These are phyloP conservation scores for Fistulina hepatica DNA, from an alignment of 1,284 basidiomycete genomes.

Conservation along the genomic window DNA sequence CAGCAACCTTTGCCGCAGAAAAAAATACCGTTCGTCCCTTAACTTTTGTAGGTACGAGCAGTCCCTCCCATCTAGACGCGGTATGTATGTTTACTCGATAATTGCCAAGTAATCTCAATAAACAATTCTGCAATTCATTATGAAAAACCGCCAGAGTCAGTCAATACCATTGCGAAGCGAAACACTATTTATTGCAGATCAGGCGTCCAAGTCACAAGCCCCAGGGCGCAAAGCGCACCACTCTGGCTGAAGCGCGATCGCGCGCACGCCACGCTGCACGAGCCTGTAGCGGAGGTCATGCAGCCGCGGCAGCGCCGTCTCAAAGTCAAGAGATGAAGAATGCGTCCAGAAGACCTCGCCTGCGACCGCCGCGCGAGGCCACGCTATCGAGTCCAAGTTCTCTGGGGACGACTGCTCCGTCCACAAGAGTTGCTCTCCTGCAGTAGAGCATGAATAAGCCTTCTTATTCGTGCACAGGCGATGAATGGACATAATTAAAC, in stretches of 20 bases:
- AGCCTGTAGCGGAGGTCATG: constrained; percentile 68
- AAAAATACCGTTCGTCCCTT: too few species aligned
- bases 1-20: too few species aligned
- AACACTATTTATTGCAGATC: too few species aligned
- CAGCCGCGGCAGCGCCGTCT: constrained; percentile 60
- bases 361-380: constrained; percentile 71
- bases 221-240: constrained; percentile 75
- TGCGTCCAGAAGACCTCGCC: constrained; percentile 76
- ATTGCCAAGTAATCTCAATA: too few species aligned
- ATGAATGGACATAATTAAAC: constrained; percentile 12
- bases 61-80: too few species aligned
- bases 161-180: too few species aligned
- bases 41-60: too few species aligned
- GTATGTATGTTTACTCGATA: too few species aligned
- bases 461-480: background rate
- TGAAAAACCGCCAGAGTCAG: too few species aligned
- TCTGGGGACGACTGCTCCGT: constrained; percentile 62
- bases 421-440: constrained; percentile 66
- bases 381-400: constrained; percentile 63
- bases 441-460: constrained; percentile 13
- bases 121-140: too few species aligned
- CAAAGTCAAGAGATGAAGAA: constrained; percentile 35
- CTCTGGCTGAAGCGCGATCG: constrained; percentile 66
- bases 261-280: constrained; percentile 53
- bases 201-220: constrained; percentile 40